These are phyloP conservation scores for Bryopsis sp. DNA, from an alignment of 139 green algal species.

Conservation along the genomic window DNA sequence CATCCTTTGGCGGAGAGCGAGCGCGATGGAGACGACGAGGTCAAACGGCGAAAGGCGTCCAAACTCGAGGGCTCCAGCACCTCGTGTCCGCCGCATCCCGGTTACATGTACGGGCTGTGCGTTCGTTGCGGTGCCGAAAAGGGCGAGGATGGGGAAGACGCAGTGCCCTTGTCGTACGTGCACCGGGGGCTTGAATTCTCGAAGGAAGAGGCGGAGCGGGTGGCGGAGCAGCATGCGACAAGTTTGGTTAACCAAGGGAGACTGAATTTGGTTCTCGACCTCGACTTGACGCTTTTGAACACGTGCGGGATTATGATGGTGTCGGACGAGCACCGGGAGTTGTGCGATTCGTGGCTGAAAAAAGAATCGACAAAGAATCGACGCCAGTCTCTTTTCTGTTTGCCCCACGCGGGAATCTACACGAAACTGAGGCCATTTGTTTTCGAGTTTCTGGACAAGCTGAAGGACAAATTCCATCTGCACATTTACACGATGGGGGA, in stretches of 20 bases:
- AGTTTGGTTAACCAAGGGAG: not conserved
- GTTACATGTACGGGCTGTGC: slow-evolving; percentile 11
- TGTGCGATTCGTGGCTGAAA: not conserved
- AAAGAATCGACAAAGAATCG: not conserved
- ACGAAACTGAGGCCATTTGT: slow-evolving; percentile 9
- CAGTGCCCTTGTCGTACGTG: not conserved
- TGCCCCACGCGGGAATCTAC: not conserved
- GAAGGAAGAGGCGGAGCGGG: not conserved
- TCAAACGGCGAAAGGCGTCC: too few species aligned
- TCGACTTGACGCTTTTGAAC: slow-evolving; percentile 10
- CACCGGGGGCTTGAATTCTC: slow-evolving; percentile 6
- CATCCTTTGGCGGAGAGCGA: too few species aligned
- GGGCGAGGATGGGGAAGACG: not conserved
- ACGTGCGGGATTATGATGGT: not conserved
- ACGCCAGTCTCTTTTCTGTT: not conserved
- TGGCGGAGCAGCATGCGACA: not conserved
- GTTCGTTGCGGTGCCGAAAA: slow-evolving; percentile 11
- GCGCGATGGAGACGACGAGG: too few species aligned
- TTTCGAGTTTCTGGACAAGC: not conserved
- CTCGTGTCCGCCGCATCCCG: slow-evolving; percentile 13
- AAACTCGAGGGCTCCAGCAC: too few species aligned
- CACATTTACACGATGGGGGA: slow-evolving; percentile 19
- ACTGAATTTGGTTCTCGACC: slow-evolving; percentile 10
- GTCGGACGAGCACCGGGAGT: not conserved
- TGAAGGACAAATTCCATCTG: slow-evolving; percentile 2